phyloP scores from a whole-genome alignment of 1,139 yeast species.

The Yamadazyma mexicana region DNA sequence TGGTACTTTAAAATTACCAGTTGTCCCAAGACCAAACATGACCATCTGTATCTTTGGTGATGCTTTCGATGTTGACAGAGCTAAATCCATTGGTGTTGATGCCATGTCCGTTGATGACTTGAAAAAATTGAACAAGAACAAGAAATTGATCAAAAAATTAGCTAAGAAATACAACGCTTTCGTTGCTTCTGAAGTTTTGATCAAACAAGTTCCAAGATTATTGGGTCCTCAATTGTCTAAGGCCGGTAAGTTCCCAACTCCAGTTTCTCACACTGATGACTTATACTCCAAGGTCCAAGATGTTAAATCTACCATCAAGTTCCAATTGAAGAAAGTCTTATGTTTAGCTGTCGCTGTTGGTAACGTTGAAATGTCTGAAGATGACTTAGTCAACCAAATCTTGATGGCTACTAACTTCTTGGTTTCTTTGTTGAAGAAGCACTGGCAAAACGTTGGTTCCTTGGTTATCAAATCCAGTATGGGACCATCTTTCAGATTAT shows the following conservation, averaged over 20 bases:
- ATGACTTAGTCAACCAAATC: constrained; percentile 94
- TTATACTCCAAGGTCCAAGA: constrained; percentile 94
- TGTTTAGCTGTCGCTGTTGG: constrained; percentile 96
- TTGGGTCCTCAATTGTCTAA: constrained; percentile 99
- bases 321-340: constrained; percentile 98
- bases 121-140: constrained; percentile 99
- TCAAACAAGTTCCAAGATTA: constrained; percentile 99
- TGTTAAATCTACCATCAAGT: constrained; percentile 99
- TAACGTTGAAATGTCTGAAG: constrained; percentile 98
- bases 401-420: constrained; percentile 99
- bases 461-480: constrained; percentile 98
- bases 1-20: constrained; percentile 98
- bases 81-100: constrained; percentile 98
- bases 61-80: constrained; percentile 99
- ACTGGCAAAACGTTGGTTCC: constrained; percentile 99
- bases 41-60: constrained; percentile 99
- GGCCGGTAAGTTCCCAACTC: constrained; percentile 99
- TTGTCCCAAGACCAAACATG: constrained; percentile 99
- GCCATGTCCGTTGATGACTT: constrained; percentile 99
- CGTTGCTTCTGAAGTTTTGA: constrained; percentile 98
- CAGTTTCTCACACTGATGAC: constrained; percentile 99
- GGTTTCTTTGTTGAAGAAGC: constrained; percentile 99
- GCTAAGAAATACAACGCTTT: constrained; percentile 99
- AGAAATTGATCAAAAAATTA: constrained; percentile 98
- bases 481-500: constrained; percentile 99